These are phyloP conservation scores for Cerioporus squamosus DNA, from an alignment of 1,284 basidiomycete species.

Conservation along the genomic window DNA sequence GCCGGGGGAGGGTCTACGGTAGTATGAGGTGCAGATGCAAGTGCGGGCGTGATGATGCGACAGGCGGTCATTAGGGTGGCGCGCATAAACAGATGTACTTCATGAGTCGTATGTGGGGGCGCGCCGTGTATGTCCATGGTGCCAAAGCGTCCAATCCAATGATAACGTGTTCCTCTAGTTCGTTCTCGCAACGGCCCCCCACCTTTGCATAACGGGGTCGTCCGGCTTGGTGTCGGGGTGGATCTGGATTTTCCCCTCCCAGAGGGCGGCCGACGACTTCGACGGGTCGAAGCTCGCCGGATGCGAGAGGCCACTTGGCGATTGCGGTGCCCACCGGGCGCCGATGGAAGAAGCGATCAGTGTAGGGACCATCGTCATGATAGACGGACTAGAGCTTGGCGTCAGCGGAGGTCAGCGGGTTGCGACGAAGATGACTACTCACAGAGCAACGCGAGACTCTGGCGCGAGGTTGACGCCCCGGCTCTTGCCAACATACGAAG, in stretches of 20 bases:
- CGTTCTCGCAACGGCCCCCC: conserved; percentile 34
- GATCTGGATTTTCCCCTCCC: conserved; percentile 83
- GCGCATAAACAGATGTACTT: conserved; percentile 1
- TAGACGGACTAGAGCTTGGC: conserved; percentile 50
- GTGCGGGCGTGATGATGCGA: not conserved
- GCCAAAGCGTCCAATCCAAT: conserved; percentile 12
- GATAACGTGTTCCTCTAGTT: conserved; percentile 13
- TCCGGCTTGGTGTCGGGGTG: conserved; percentile 80
- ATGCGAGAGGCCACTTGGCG: conserved; percentile 65
- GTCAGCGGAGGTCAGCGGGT: conserved; percentile 25
- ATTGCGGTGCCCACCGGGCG: conserved; percentile 72
- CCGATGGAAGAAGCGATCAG: conserved; percentile 86
- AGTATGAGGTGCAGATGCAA: not conserved
- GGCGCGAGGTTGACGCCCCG: conserved; percentile 59
- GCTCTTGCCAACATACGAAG: conserved; percentile 82
- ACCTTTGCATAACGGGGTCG: conserved; percentile 48
- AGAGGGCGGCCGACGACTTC: conserved; percentile 76
- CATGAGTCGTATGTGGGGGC: conserved; percentile 2
- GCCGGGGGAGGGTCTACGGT: no score
- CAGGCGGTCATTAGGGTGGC: conserved; percentile 1
- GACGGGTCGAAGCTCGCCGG: conserved; percentile 80
- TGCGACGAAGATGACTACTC: conserved; percentile 23
- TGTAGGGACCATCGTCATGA: conserved; percentile 90
- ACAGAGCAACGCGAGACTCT: conserved; percentile 45
- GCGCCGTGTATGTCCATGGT: conserved; percentile 14